phyloP scores from a whole-genome alignment of 2,329 filamentous ascomycete genomes.

The Microcyclospora tardicrescens region DNA sequence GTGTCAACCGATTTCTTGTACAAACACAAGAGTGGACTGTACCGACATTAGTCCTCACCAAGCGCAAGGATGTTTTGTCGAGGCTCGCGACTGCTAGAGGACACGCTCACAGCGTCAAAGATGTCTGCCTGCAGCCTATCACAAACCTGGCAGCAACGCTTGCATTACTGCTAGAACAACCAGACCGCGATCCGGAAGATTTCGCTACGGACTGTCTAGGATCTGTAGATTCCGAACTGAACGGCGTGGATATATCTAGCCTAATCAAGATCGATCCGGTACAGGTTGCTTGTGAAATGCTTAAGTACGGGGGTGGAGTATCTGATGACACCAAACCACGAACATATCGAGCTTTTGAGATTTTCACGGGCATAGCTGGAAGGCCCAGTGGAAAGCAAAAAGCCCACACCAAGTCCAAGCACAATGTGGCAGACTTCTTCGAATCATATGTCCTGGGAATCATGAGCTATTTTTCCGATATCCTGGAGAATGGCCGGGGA shows the following conservation, averaged over 20 bases:
- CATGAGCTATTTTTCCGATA: constrained; percentile 67
- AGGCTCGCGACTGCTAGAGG: constrained; percentile 62
- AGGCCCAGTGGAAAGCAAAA: constrained; percentile 32
- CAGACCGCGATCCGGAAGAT: constrained; percentile 50
- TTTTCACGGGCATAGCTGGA: constrained; percentile 37
- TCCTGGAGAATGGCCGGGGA: constrained; percentile 43
- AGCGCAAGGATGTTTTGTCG: constrained; percentile 63
- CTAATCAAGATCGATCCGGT: constrained; percentile 65
- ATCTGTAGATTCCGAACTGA: constrained; percentile 58
- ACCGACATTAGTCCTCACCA: constrained; percentile 71
- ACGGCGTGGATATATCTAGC: constrained; percentile 49
- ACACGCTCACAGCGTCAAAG: constrained; percentile 41
- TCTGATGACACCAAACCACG: constrained; percentile 21
- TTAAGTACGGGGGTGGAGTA: constrained; percentile 67
- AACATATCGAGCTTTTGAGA: constrained; percentile 37
- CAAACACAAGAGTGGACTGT: constrained; percentile 69
- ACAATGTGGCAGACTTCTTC: constrained; percentile 60
- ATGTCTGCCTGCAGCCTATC: constrained; percentile 45
- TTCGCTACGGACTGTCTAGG: constrained; percentile 56
- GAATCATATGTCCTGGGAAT: constrained; percentile 75
- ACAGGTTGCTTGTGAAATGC: constrained; percentile 62
- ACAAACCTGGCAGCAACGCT: constrained; percentile 47
- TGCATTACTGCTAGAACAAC: constrained; percentile 44
- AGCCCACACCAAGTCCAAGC: constrained; percentile 35
- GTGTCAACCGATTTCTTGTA: constrained; percentile 59